Conservation (phyloP, 176 grass and related monocot species). For the Tillandsia leiboldiana region DNA sequence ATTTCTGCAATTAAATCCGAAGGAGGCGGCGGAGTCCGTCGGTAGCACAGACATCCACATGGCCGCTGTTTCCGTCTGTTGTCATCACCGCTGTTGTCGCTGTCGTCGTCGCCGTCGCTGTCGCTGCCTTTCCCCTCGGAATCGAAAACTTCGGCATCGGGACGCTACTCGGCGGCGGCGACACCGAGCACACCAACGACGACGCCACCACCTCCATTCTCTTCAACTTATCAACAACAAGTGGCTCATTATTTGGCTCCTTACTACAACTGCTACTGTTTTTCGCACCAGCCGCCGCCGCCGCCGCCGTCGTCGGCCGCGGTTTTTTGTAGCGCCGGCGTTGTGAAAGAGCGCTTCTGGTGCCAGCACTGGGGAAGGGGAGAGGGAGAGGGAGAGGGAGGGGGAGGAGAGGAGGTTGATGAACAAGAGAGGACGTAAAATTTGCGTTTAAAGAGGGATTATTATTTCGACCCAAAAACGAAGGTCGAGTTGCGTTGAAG, state of each 20-base stretch:
- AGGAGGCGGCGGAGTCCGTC: slow-evolving; percentile 62
- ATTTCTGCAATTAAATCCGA: slow-evolving; percentile 24
- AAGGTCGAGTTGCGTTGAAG: slow-evolving; percentile 1
- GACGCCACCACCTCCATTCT: neutral
- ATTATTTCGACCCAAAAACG: neutral
- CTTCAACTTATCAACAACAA: neutral
- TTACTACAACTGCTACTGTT: neutral
- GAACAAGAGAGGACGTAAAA: too few relatives aligned
- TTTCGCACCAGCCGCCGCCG: too few relatives aligned
- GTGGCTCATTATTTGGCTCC: slow-evolving; percentile 11
- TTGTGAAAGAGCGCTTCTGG: neutral
- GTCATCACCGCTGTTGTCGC: neutral
- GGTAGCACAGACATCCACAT: slow-evolving; percentile 52
- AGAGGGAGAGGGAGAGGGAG: slow-evolving; percentile 47
- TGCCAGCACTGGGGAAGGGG: neutral
- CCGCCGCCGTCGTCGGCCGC: neutral
- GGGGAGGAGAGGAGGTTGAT: slow-evolving; percentile 47
- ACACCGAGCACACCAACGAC: slow-evolving; percentile 48
- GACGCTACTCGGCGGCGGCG: slow-evolving; percentile 69
- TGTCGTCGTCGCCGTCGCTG: slow-evolving; percentile 33
- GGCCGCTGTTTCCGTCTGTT: neutral
- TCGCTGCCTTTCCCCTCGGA: slow-evolving; percentile 26
- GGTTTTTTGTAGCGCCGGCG: slow-evolving; percentile 15
- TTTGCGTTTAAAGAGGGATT: too few relatives aligned
- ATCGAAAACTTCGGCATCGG: slow-evolving; percentile 67